Evolutionary conservation across 148 eudicot species (phyloP).

Genomic region (Persicaria maculosa): DNA sequence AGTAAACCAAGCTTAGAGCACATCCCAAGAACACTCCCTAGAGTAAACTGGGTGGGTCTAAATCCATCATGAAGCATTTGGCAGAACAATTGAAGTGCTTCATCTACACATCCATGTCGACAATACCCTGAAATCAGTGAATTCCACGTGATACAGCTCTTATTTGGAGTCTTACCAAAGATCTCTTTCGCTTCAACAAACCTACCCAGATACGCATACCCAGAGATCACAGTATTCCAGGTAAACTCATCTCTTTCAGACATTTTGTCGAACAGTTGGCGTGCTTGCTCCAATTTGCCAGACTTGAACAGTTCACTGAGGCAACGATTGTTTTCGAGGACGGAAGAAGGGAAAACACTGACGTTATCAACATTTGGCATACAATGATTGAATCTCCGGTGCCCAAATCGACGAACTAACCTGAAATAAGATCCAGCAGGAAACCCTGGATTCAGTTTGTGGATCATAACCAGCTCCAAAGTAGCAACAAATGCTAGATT

Average conservation of each 20-base stretch:
- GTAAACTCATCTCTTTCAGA: conserved; percentile 51
- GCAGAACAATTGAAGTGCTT: conserved; percentile 47
- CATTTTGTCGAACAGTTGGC: conserved; percentile 57
- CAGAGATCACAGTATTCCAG: conserved; percentile 68
- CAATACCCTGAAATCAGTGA: conserved; percentile 69
- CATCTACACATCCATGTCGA: conserved; percentile 31
- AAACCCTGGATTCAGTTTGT: neutral
- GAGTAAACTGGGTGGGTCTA: conserved; percentile 54
- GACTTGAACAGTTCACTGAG: conserved; percentile 20
- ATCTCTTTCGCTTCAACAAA: conserved; percentile 50
- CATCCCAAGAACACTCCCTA: conserved; percentile 60
- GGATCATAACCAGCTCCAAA: conserved; percentile 2
- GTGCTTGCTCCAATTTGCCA: conserved; percentile 54
- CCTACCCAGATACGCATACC: conserved; percentile 48
- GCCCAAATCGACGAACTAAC: neutral
- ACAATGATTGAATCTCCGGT: conserved; percentile 3
- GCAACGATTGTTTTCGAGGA: conserved; percentile 18
- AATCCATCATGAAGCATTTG: conserved; percentile 52
- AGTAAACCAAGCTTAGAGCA: conserved; percentile 50
- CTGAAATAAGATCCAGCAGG: neutral
- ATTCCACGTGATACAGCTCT: conserved; percentile 68
- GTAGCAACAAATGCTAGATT: neutral
- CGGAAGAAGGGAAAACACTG: neutral
- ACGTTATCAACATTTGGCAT: neutral
- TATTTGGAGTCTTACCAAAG: conserved; percentile 49